Percentiles rank a stretch among this genome's conserved stretches.
Evolutionary conservation across 2,329 filamentous ascomycete genomes (phyloP).

Genomic region (Penicillium sp.): DNA sequence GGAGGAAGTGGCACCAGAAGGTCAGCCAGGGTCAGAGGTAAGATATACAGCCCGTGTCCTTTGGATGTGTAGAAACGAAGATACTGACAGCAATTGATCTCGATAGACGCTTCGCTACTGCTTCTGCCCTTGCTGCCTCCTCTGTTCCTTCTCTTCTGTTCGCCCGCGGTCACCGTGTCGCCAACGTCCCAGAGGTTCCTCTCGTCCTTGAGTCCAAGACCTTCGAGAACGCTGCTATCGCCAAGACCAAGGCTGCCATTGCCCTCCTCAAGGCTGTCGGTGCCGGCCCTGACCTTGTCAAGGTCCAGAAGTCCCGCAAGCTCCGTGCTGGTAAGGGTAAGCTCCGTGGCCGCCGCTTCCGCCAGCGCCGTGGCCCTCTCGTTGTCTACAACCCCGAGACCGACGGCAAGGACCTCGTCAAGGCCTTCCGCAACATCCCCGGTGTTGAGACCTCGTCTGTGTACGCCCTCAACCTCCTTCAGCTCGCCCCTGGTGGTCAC

Average conservation of each 20-base stretch:
- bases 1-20: slow-evolving; percentile 99
- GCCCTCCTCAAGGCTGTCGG: slow-evolving; percentile 86
- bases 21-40: slow-evolving; percentile 98
- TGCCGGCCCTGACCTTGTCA: slow-evolving; percentile 84
- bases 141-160: slow-evolving; percentile 91
- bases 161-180: slow-evolving; percentile 95
- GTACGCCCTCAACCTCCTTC: slow-evolving; percentile 94
- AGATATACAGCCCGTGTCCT: slow-evolving; percentile 26
- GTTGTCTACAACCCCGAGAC: slow-evolving; percentile 95
- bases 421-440: slow-evolving; percentile 97
- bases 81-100: slow-evolving; percentile 14
- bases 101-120: slow-evolving; percentile 82
- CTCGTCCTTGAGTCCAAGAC: slow-evolving; percentile 90
- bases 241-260: slow-evolving; percentile 85
- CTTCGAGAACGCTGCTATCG: slow-evolving; percentile 73
- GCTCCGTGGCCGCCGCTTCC: slow-evolving; percentile 91
- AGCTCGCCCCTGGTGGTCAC: slow-evolving; percentile 98
- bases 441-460: slow-evolving; percentile 96
- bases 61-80: background rate
- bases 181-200: slow-evolving; percentile 88
- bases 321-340: slow-evolving; percentile 98
- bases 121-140: slow-evolving; percentile 94
- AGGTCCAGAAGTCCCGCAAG: slow-evolving; percentile 96
- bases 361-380: slow-evolving; percentile 94
- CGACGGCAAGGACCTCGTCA: slow-evolving; percentile 90